A percentile compares a stretch with the other conserved stretches of the same genome.
These are phyloP conservation scores for Nicotiana noctiflora DNA, from an alignment of 257 asterid genomes.

Conservation along the genomic window DNA sequence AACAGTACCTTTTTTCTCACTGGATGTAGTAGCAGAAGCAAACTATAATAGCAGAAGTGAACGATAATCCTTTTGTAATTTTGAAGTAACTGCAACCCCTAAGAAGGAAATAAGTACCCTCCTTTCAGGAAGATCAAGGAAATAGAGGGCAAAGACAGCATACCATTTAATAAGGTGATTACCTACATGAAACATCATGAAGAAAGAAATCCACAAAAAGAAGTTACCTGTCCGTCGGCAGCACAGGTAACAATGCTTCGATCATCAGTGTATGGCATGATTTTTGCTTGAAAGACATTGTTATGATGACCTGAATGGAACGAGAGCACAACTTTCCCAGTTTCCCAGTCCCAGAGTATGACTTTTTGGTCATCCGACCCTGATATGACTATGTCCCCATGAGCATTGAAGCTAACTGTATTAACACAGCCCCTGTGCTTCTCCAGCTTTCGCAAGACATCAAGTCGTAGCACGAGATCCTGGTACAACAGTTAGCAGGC, in stretches of 20 bases:
- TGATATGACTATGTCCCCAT: constrained; percentile 68
- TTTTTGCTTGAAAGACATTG: constrained; percentile 86
- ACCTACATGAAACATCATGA: not conserved
- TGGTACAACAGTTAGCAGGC: constrained; percentile 21
- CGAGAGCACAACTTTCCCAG: constrained; percentile 52
- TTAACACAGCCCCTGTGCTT: constrained; percentile 85
- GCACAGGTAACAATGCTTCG: constrained; percentile 81
- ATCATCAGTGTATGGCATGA: constrained; percentile 82
- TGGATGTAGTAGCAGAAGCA: constrained; percentile 5
- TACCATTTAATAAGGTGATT: not conserved
- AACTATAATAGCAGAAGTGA: not conserved
- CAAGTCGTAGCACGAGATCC: constrained; percentile 85
- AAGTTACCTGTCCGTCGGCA: constrained; percentile 91
- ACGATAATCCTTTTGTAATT: not conserved
- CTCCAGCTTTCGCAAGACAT: constrained; percentile 59
- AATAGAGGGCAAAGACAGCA: not conserved
- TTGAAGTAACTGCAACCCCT: not conserved
- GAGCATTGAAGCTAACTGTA: constrained; percentile 65
- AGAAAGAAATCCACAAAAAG: not conserved
- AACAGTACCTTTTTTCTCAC: not conserved
- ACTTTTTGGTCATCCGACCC: constrained; percentile 86
- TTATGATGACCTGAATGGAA: constrained; percentile 73
- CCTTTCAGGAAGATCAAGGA: not conserved
- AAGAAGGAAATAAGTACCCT: not conserved
- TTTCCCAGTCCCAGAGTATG: constrained; percentile 93